Evolutionary conservation across 2,329 filamentous ascomycete genomes (phyloP), one percentile per base, ranked within the genome.

Genomic region (Hypoxylon rubiginosum): DNA sequence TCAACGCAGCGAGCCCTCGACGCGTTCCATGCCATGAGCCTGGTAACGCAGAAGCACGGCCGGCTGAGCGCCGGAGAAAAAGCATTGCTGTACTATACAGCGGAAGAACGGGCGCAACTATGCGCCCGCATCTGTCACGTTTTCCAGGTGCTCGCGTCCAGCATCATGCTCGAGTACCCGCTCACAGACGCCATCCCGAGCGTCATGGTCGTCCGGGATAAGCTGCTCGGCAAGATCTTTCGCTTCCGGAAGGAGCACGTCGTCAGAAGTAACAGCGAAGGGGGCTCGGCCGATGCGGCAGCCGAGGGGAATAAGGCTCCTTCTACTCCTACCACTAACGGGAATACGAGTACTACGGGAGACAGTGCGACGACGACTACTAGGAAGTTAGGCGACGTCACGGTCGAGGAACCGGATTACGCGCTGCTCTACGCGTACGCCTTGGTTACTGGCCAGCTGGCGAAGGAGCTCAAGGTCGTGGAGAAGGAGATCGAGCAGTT

Each of bases 11-110:
- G 91, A 56, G 92, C 97, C 80, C 88, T 98, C 4, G 94, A 97
- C 79, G 91, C 93, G 39, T 97, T 99, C 78, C 94, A 98, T 75
- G 93, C 94, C 55, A 97, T 99, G 93, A 97, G 95, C 68, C 88
- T 97, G 10, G 90, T 97, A 67, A 94, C 97, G 39, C 86, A 92
- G 75, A 95, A 94, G 74, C 92, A 95, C 64, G 83, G 90, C 10
- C 86, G 87, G 39, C 87, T 93, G 0, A 93, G 90, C 2, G 87
- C 91, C 26, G 94, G 95, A 3, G 95, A 98, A 80, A 89, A 91
- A 60, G 90, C 91, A 8, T 86, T 98, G 39, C 82, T 99, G 39
- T 85, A 88, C 67, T 94, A 92, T 77, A 98, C 96, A 1, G 85
- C 88, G 4, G 83, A 88, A 8, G 95, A 99, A 79, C 88, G 96